Evolutionary conservation across 192 early-diverging fungal species (phyloP), one percentile per base, ranked within the genome.

Genomic region (Coemansia sp.): DNA sequence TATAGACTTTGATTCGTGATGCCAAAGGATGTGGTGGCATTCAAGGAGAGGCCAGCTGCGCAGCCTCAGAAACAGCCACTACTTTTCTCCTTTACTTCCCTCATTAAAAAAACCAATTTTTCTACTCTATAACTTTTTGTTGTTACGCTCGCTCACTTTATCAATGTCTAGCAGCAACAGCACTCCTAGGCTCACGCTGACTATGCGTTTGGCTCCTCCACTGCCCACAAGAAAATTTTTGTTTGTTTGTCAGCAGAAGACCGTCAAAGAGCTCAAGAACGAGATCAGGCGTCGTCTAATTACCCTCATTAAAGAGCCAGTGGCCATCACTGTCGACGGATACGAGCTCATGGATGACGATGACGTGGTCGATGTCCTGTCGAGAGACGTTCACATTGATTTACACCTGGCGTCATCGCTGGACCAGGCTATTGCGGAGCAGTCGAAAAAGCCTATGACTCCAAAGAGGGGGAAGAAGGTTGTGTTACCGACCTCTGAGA

Each of bases 311-410:
- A 57, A 31, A 0, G 62, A 67, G n/a, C 74, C 80, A 2, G 53
- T 82, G 14, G 29, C 37, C 0, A 62, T 82, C 3, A 25, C 55
- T 0, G 41, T 42, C 2, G 62, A 66, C 34, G 80, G 71, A 5
- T 76, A 59, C 46, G 80, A 76, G 65, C 64, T 82, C 32, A 82
- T 82, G 80, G 80, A 82, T 51, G 75, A 82, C 15, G 80, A 77
- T 15, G 50, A 62, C 11, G 76, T 73, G 14, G 19, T 4, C 5
- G 76, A 78, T 50, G 34, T 78, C 14, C 32, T 78, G 29, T 37
- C 68, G 6, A 39, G 55, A 34, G 46, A 44, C 23, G 25, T 25
- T 38, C 32, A 32, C 19, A 42, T 70, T 10, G 31, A 19, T n/a
- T 23, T 70, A 34, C 45, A 62, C 42, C 37, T 70, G 17, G 25